phyloP scores from a whole-genome alignment of 805 yeast species.

The Teunomyces kruisii region DNA sequence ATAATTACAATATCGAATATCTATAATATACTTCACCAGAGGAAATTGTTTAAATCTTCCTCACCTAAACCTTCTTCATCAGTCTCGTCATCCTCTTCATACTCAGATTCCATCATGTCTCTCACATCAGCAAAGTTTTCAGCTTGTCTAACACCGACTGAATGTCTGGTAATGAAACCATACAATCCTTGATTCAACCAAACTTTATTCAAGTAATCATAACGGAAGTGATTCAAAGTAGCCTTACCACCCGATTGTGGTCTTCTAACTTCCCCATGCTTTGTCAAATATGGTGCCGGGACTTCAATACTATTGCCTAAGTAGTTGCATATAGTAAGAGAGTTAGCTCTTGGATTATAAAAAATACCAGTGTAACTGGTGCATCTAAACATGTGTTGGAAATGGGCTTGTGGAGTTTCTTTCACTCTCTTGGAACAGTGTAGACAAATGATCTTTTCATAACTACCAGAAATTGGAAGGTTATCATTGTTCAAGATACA shows the following conservation, averaged over 20 bases:
- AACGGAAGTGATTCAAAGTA: conserved; percentile 51
- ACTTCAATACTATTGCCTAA: conserved; percentile 31
- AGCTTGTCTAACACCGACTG: conserved; percentile 21
- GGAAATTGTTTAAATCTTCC: neutral
- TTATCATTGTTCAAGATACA: conserved; percentile 24
- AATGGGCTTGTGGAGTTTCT: conserved; percentile 14
- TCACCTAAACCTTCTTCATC: neutral
- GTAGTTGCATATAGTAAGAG: conserved; percentile 22
- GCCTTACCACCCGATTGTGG: conserved; percentile 59
- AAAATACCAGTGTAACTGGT: conserved; percentile 13
- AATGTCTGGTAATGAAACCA: conserved; percentile 42
- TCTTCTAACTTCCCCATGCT: conserved; percentile 71
- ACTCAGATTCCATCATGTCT: conserved; percentile 1
- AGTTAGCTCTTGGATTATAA: conserved; percentile 23
- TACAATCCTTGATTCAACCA: conserved; percentile 64
- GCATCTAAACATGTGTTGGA: conserved; percentile 29
- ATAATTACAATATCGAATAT: conserved; percentile 23
- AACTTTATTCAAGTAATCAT: conserved; percentile 52
- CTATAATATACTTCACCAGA: conserved; percentile 2
- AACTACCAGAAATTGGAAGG: conserved; percentile 12
- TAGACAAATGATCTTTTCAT: conserved; percentile 32
- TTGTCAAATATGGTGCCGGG: conserved; percentile 70
- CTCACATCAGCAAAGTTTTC: conserved; percentile 3
- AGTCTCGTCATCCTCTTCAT: conserved; percentile 8
- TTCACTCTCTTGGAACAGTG: conserved; percentile 29